Percentiles rank a stretch among this genome's conserved stretches.
These are phyloP conservation scores for Limonium bicolor DNA, from an alignment of 148 eudicot species.

Conservation along the genomic window DNA sequence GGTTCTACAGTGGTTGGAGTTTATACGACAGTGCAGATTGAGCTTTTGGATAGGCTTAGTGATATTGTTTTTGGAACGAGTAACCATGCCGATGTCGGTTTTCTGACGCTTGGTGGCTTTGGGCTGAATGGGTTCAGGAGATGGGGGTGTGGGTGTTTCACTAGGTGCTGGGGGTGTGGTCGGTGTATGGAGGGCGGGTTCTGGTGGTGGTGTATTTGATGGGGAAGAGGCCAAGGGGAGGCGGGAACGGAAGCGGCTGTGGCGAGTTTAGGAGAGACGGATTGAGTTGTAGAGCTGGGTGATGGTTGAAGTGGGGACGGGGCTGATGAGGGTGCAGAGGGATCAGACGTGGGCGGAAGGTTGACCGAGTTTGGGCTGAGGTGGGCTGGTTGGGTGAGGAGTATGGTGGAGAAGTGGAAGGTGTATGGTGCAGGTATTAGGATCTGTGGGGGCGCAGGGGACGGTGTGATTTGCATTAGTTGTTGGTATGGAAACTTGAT, in stretches of 20 bases:
- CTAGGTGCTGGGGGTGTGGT: no score
- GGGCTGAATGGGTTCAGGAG: no score
- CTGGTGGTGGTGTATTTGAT: no score
- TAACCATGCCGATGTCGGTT: no score
- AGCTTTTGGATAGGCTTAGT: no score
- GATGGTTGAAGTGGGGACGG: neutral
- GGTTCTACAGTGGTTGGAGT: neutral
- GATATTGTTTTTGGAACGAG: no score
- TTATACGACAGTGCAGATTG: neutral
- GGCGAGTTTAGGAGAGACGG: no score
- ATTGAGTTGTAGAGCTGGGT: neutral
- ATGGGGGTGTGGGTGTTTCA: no score
- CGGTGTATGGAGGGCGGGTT: no score
- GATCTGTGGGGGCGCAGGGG: neutral
- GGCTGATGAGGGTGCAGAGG: neutral
- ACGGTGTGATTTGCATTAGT: neutral
- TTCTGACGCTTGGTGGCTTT: no score
- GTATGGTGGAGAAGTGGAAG: neutral
- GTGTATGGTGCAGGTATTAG: neutral
- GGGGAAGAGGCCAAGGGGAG: no score
- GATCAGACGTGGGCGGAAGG: neutral
- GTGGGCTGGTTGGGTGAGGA: neutral
- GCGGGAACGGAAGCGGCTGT: no score
- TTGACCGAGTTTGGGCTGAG: neutral
- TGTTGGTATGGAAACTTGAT: neutral